Evolutionary conservation across 169 alveolate genomes (phyloP), one percentile per base, ranked within the genome.

Genomic region (Eimeria falciformis): DNA sequence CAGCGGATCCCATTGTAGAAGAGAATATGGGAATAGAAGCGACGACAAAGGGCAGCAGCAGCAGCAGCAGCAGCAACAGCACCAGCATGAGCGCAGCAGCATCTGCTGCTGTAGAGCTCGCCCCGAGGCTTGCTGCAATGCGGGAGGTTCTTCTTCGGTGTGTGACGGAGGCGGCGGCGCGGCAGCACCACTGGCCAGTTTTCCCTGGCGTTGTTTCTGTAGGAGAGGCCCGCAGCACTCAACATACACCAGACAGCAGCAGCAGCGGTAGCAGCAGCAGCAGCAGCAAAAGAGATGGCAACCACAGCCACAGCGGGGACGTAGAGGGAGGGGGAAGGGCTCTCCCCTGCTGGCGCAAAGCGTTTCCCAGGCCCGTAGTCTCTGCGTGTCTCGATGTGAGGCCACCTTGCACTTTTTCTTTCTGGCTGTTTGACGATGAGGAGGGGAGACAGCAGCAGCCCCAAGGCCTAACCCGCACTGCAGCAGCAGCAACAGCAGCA

Each of bases 391-490:
- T 89, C 17, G 95, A 93, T 47, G 90, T 91, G 62, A 81, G 90
- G 56, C 93, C 94, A 11, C 95, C 95, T 40, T 93, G 95, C 56
- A 84, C 94, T 43, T 46, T 93, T 29, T 84, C 95, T 21, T 90
- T 93, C 66, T 93, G 95, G 94, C 37, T 93, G 12, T 93, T 33
- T 21, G 94, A 91, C 73, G 92, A 86, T 58, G 92, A 75, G n/a
- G 86, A 68, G 12, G 87, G 50, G 14, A 66, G 47, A 6, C 87
- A 14, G 43, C 56, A 12, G 25, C 69, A 46, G 29, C 87, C 71
- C 87, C 71, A 5, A 62, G 23, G 25, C 86, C 66, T 25, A 62
- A 7, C 18, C 84, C 50, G 43, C 81, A 0, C 68, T 46, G 86
- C 71, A 78, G 71, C 87, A 73, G 71, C 87, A 50, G 71, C 66